Base-by-base conservation (phyloP, 306 rosid species). In the Cyamopsis tetragonoloba region DNA sequence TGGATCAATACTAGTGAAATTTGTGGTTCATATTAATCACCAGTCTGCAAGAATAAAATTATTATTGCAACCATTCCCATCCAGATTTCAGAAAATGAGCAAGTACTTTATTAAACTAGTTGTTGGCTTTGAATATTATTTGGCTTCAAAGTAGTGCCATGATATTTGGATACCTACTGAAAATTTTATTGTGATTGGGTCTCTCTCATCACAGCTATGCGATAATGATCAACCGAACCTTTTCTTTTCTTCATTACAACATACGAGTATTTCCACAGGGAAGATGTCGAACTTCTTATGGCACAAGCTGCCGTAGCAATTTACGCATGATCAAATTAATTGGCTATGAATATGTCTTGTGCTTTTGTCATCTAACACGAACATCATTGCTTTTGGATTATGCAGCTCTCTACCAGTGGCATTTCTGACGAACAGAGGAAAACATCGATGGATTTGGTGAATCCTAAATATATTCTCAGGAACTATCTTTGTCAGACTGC, bases 401-500 rank as follows among this genome's bases (percentile, higher is more conserved):
- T 49, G 76, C 95, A 95, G 99, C 86, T 95, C 12, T 79, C 96
- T 8, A 75, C 82, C 24, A 83, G 96, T 58, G 96, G 78, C 72
- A 76, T 81, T 68, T 63, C 99, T 7, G 88, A 95, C 19, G 97
- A 83, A 34, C 85, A 95, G 82, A 84, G 97, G 76, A 95, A 88
- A 85, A 80, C 46, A 20, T 73, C 86, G 0, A 95, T 95, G 99
- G 37, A 90, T 66, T 81, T 71, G 31, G 92, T 90, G 80, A 95
- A 95, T 79, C 99, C 99, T 14, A 95, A 85, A 76, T 95, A 86
- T 73, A 67, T 90, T 61, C 88, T 95, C 44, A 77, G 99, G 83
- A 95, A 90, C 84, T 95, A 95, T 72, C 88, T 95, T 2, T 95
- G 99, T 81, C 99, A 95, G 85, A 83, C 84, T 57, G 99, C 99